Evolutionary conservation across 257 asterid genomes (phyloP).

Genomic region (Solanum appendiculatum): DNA sequence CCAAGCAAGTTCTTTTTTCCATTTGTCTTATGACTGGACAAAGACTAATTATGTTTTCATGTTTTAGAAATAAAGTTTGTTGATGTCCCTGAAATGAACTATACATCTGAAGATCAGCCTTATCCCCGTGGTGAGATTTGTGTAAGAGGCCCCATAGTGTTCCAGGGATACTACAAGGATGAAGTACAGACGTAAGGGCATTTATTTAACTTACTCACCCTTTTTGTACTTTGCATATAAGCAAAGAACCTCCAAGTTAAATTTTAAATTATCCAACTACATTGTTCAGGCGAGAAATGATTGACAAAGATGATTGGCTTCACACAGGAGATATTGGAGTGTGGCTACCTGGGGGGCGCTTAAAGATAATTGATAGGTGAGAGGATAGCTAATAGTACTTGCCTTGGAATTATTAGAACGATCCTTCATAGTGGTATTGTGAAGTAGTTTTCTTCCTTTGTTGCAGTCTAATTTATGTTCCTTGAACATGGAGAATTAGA

Average conservation of each 20-base stretch:
- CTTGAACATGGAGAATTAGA: neutral
- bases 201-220: neutral
- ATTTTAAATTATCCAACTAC: conserved; percentile 4
- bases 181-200: conserved; percentile 61
- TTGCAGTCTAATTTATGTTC: neutral
- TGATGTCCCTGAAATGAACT: conserved; percentile 93
- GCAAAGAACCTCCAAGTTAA: conserved; percentile 1
- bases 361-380: conserved; percentile 87
- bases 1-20: neutral
- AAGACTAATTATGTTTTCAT: neutral
- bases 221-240: neutral
- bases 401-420: neutral
- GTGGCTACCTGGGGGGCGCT: conserved; percentile 92
- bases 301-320: conserved; percentile 76
- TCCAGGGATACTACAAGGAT: conserved; percentile 86
- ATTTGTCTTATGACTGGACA: neutral
- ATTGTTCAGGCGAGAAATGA: conserved; percentile 60
- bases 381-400: neutral
- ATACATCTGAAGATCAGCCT: conserved; percentile 85
- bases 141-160: conserved; percentile 80
- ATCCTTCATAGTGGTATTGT: neutral
- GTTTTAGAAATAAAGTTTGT: conserved; percentile 76
- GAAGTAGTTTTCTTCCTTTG: neutral
- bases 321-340: conserved; percentile 95
- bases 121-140: conserved; percentile 97